Evolutionary conservation across 192 early-diverging fungal species (phyloP), one percentile per base, ranked within the genome.

Genomic region (Rhizophagus clarus): DNA sequence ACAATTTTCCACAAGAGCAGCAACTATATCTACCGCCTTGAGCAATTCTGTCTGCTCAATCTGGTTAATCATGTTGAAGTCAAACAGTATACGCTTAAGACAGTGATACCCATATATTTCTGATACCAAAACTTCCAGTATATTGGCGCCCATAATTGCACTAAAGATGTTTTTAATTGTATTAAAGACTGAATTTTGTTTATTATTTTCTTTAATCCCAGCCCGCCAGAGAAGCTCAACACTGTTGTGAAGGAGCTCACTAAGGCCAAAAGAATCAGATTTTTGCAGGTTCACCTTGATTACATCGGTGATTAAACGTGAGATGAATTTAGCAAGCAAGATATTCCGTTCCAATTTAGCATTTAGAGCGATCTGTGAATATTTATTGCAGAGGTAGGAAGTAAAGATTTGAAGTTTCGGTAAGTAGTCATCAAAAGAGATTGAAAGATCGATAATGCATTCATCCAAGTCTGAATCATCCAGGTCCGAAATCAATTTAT

Each of bases 1-100:
- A 73, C 72, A 73, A 29, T 73, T 47, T 20, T 73, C 72, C 12
- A 60, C 45, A 49, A 73, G 42, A 73, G 5, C 12, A 5, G 45
- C n/a, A 28, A 73, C 24, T 11, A 73, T 60, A 31, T 73, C 72
- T 20, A 73, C 72, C 10, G 72, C 45, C 9, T 28, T 73, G 8
- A 73, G 22, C 10, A 51, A 2, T 7, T 73, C 17, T 22, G 14
- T 7, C 1, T 12, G 15, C 8, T 73, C 72, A 29, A 73, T 73
- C 12, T 31, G 22, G 3, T 73, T 26, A 26, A 29, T 51, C 29
- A 73, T 31, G 1, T 56, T 51, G 42, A 73, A 73, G 0, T 51
- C 45, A 28, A 73, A 73, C 8, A 73, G 17, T 28, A 73, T 51
- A 9, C 72, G 40, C 17, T 73, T 73, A 11, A 73, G 4, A 22